Percentiles rank a stretch among this genome's conserved stretches.
Conservation (phyloP, 2,329 filamentous ascomycete genomes). For the Neurospora crassa region DNA sequence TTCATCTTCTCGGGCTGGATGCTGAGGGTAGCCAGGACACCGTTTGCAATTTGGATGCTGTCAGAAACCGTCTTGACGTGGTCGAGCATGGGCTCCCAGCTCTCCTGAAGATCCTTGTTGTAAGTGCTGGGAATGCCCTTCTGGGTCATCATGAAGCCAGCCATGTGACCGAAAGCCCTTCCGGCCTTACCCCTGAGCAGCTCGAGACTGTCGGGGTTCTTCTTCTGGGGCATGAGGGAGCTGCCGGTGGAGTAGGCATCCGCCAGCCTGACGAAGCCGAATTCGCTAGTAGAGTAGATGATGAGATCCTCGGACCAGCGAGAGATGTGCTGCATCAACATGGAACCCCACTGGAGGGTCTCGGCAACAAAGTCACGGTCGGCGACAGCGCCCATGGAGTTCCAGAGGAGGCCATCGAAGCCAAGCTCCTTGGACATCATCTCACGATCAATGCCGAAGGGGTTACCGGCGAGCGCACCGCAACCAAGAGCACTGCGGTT, state of each 20-base stretch:
- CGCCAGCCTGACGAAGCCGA: constrained; percentile 64
- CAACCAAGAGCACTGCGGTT: constrained; percentile 64
- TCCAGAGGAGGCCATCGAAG: constrained; percentile 65
- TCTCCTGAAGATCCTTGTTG: constrained; percentile 90
- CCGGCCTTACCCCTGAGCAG: constrained; percentile 69
- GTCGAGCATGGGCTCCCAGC: constrained; percentile 76
- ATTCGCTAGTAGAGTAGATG: constrained; percentile 67
- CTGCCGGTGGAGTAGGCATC: constrained; percentile 74
- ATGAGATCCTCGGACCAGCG: constrained; percentile 82
- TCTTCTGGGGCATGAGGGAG: constrained; percentile 74
- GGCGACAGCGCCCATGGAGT: constrained; percentile 66
- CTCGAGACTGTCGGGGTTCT: constrained; percentile 64
- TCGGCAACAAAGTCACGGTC: constrained; percentile 80
- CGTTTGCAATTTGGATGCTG: constrained; percentile 73
- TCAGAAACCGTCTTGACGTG: constrained; percentile 73
- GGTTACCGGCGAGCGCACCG: constrained; percentile 72
- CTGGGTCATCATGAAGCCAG: constrained; percentile 65
- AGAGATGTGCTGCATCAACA: constrained; percentile 70
- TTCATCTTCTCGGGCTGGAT: constrained; percentile 67
- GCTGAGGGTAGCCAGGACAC: constrained; percentile 65
- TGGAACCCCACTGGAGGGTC: constrained; percentile 68
- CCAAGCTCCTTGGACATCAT: constrained; percentile 72
- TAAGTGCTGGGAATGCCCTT: constrained; percentile 71
- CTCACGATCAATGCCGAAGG: constrained; percentile 71
- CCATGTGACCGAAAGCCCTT: constrained; percentile 70